phyloP scores from a whole-genome alignment of 2,329 filamentous ascomycete genomes.

The Fusarium nanum region DNA sequence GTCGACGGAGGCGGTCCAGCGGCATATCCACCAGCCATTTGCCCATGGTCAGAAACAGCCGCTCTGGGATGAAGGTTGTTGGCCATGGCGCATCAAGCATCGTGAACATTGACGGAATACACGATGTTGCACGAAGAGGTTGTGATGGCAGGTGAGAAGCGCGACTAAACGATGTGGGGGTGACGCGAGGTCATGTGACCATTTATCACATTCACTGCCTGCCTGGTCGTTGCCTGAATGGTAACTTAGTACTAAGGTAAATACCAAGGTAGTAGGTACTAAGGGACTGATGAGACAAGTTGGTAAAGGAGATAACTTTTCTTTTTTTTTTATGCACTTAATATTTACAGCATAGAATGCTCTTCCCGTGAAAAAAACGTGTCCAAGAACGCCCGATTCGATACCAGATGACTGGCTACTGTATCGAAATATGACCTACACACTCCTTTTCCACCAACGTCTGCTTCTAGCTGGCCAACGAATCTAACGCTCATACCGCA shows the following conservation, averaged over 20 bases:
- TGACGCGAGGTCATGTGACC: slow-evolving; percentile 43
- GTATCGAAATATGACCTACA: slow-evolving; percentile 1
- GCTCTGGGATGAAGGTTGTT: slow-evolving; percentile 38
- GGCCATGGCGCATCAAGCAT: slow-evolving; percentile 49
- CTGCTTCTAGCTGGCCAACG: background rate
- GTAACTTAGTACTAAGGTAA: background rate
- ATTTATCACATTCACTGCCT: background rate
- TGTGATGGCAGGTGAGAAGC: slow-evolving; percentile 9
- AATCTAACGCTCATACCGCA: slow-evolving; percentile 49
- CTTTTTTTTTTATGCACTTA: background rate
- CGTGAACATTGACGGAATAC: slow-evolving; percentile 15
- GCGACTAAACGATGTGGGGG: slow-evolving; percentile 36
- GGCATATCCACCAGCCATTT: slow-evolving; percentile 31
- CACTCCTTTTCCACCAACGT: slow-evolving; percentile 6
- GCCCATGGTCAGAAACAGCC: slow-evolving; percentile 31
- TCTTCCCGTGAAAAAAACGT: background rate
- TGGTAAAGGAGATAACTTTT: background rate
- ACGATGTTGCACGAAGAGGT: slow-evolving; percentile 10
- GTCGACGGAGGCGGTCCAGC: slow-evolving; percentile 75
- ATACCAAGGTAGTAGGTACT: background rate
- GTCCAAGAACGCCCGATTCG: background rate
- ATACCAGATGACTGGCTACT: background rate
- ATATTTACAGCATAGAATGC: background rate
- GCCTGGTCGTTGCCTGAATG: background rate
- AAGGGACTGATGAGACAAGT: background rate